A percentile compares a stretch with the other conserved stretches of the same genome.
Evolutionary conservation across 2,329 filamentous ascomycete species (phyloP).

Genomic region (Cordyceps pruinosa): DNA sequence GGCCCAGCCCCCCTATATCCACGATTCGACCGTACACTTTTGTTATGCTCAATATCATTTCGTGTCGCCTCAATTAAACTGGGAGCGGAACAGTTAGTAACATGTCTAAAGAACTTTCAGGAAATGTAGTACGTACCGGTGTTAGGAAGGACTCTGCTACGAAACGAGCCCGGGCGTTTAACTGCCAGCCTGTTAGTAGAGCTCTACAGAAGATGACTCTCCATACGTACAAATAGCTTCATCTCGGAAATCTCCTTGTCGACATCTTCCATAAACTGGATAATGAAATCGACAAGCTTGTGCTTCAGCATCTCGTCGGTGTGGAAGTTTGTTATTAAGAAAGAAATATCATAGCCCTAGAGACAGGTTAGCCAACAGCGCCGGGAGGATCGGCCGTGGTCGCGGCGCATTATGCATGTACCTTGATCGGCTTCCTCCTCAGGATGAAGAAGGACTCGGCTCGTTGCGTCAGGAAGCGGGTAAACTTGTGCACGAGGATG

Average conservation of each 20-base stretch:
- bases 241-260: constrained; percentile 99
- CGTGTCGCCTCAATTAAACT: constrained; percentile 8
- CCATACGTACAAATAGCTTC: constrained; percentile 89
- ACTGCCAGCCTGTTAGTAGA: constrained; percentile 41
- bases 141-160: constrained; percentile 98
- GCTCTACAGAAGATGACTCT: constrained; percentile 13
- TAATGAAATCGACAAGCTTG: constrained; percentile 98
- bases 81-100: background rate
- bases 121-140: constrained; percentile 56
- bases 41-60: constrained; percentile 2
- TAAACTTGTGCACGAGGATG: constrained; percentile 98
- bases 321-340: constrained; percentile 97
- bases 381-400: background rate
- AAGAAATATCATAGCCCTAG: constrained; percentile 96
- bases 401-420: constrained; percentile 36
- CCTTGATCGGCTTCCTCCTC: constrained; percentile 89
- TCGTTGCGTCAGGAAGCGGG: constrained; percentile 88
- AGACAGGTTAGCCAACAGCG: constrained; percentile 18
- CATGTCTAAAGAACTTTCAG: too few species aligned
- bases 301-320: constrained; percentile 99
- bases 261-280: constrained; percentile 99
- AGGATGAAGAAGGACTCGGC: constrained; percentile 97
- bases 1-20: background rate
- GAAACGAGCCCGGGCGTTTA: constrained; percentile 94
- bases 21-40: background rate